phyloP scores from a whole-genome alignment of 169 alveolate genomes.

The Plasmodium gallinaceum region DNA sequence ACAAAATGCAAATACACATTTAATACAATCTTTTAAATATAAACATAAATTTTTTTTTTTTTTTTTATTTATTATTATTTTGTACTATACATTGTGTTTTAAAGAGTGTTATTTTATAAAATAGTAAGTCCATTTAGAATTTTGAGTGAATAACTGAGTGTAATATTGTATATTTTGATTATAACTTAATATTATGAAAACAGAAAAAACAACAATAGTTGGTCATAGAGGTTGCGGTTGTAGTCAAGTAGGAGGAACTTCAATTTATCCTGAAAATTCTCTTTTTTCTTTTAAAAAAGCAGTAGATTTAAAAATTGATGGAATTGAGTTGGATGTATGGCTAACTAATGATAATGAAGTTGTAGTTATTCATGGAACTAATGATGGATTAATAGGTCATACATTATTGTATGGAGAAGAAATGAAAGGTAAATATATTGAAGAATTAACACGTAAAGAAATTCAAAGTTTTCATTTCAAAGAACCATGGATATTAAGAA shows the following conservation, averaged over 20 bases:
- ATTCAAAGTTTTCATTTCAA: constrained; percentile 40
- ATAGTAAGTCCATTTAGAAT: too few relatives aligned
- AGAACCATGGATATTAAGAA: constrained; percentile 58
- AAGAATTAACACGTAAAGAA: constrained; percentile 63
- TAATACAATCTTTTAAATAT: too few relatives aligned
- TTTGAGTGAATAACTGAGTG: too few relatives aligned
- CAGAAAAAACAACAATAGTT: constrained; percentile 35
- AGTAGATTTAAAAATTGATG: constrained; percentile 76
- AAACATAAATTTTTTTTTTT: too few relatives aligned
- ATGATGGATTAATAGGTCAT: constrained; percentile 41
- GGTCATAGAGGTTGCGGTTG: constrained; percentile 88
- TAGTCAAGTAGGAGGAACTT: constrained; percentile 79
- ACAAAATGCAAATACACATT: too few relatives aligned
- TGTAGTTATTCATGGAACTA: constrained; percentile 82
- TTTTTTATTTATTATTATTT: too few relatives aligned
- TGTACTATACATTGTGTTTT: too few relatives aligned
- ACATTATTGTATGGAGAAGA: constrained; percentile 19
- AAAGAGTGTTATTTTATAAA: too few relatives aligned
- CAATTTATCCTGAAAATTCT: constrained; percentile 82
- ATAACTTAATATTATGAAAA: too few relatives aligned
- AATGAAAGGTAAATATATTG: constrained; percentile 10
- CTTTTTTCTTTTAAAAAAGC: constrained; percentile 80
- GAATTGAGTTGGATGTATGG: constrained; percentile 84
- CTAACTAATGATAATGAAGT: constrained; percentile 80
- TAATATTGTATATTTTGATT: too few relatives aligned